Evolutionary conservation across 2,329 filamentous ascomycete species (phyloP).

Genomic region (Beauveria caledonica): DNA sequence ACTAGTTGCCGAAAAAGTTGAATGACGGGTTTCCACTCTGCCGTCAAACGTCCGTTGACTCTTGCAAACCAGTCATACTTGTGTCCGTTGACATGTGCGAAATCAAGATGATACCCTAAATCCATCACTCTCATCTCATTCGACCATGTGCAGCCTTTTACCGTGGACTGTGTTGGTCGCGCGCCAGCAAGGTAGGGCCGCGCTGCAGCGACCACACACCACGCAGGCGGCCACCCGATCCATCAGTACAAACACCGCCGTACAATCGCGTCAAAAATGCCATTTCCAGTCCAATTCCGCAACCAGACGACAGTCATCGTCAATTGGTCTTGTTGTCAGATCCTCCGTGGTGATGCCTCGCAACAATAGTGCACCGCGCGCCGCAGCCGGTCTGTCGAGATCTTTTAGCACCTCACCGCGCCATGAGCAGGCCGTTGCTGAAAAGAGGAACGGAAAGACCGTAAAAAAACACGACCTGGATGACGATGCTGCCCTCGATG

Average conservation of each 20-base stretch:
- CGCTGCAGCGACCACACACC: not conserved
- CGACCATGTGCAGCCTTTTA: not conserved
- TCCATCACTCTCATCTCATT: not conserved
- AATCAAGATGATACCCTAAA: not conserved
- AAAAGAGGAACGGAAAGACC: conserved; percentile 20
- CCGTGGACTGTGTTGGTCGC: conserved; percentile 7
- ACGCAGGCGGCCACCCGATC: not conserved
- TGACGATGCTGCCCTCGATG: conserved; percentile 56
- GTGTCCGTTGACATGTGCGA: not conserved
- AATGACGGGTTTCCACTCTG: not conserved
- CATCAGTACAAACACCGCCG: not conserved
- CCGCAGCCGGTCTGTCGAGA: not conserved
- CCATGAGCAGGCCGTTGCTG: not conserved
- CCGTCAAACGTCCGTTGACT: not conserved
- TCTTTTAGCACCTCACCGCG: not conserved
- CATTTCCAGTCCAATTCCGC: not conserved
- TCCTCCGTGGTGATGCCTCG: not conserved
- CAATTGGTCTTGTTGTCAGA: not conserved
- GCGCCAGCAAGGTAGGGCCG: not conserved
- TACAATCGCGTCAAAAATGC: not conserved
- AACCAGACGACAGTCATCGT: not conserved
- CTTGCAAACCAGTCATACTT: not conserved
- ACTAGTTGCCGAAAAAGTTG: not conserved
- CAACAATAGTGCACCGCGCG: not conserved
- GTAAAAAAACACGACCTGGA: conserved; percentile 58